Conservation (phyloP, 306 rosid genomes). For the Quercus aquifolioides region DNA sequence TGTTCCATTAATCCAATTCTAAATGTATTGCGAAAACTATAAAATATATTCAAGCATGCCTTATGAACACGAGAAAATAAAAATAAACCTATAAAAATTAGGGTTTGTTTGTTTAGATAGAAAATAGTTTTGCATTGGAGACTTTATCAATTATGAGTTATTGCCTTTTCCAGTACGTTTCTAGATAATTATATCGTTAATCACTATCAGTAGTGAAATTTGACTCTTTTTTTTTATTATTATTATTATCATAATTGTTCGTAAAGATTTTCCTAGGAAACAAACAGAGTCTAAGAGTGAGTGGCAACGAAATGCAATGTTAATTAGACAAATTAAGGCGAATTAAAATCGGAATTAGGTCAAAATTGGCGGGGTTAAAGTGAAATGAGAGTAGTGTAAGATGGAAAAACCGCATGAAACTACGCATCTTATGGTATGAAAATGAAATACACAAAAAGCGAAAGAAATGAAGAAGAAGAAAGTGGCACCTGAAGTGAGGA, state of each 20-base stretch:
- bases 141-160: no score
- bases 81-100: background rate
- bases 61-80: background rate
- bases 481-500: slow-evolving; percentile 4
- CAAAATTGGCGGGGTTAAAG: background rate
- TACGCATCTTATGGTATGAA: background rate
- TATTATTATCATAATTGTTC: no score
- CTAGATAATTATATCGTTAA: no score
- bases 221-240: no score
- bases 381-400: background rate
- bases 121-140: no score
- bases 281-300: no score
- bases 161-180: no score
- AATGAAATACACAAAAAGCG: background rate
- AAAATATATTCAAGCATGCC: no score
- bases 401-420: background rate
- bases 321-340: background rate
- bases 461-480: background rate
- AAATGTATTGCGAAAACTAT: background rate
- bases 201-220: no score
- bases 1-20: background rate
- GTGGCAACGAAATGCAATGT: no score
- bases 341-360: background rate
- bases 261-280: no score
- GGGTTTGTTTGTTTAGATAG: background rate